These are phyloP conservation scores for Gossypium aridum DNA, from an alignment of 441 rosid species.

Conservation along the genomic window DNA sequence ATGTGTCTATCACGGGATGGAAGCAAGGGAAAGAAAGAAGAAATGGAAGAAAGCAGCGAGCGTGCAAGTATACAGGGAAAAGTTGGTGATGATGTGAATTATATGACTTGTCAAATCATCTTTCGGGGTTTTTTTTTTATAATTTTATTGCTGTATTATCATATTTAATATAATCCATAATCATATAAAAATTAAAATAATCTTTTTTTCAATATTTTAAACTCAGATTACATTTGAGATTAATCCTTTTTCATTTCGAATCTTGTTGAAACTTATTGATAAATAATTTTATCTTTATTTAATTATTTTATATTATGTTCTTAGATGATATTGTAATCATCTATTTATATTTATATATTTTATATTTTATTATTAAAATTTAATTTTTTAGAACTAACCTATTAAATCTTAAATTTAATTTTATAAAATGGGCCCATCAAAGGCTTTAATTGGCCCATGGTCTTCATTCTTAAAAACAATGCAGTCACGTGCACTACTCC, in stretches of 20 bases:
- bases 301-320: no score
- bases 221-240: no score
- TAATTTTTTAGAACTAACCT: conserved; percentile 23
- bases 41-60: background rate
- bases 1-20: background rate
- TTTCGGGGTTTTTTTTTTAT: background rate
- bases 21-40: background rate
- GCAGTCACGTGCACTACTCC: conserved; percentile 56
- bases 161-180: no score
- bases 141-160: background rate
- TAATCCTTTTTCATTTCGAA: no score
- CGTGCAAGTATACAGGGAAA: background rate
- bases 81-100: conserved; percentile 19
- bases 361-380: background rate
- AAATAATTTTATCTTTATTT: no score
- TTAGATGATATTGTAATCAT: no score
- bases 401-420: conserved; percentile 5
- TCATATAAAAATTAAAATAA: no score
- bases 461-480: conserved; percentile 24
- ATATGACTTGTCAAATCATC: conserved; percentile 28
- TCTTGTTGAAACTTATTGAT: no score
- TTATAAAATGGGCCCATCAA: conserved; percentile 27
- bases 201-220: no score
- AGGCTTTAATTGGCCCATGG: conserved; percentile 26
- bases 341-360: background rate